A percentile compares a stretch with the other conserved stretches of the same genome.
Evolutionary conservation across 2,329 filamentous ascomycete species (phyloP).

Genomic region (Cercospora janseana): DNA sequence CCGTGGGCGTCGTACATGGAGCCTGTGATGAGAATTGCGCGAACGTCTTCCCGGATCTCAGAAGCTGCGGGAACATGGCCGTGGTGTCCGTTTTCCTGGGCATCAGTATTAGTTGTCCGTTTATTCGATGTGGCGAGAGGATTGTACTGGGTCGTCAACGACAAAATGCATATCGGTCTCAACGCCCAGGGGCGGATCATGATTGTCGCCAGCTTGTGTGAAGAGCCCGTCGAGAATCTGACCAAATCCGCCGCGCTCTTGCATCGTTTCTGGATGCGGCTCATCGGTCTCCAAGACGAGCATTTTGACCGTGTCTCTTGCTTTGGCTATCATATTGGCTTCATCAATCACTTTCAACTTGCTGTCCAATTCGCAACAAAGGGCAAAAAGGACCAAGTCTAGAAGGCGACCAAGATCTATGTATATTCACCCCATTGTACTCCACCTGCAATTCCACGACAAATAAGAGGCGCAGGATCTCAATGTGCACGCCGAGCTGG

Average conservation of each 20-base stretch:
- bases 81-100: slow-evolving; percentile 34
- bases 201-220: slow-evolving; percentile 50
- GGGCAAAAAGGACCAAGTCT: too few relatives aligned
- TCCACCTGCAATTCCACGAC: too few relatives aligned
- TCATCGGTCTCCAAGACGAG: slow-evolving; percentile 61
- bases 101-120: not conserved
- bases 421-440: too few relatives aligned
- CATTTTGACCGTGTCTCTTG: slow-evolving; percentile 41
- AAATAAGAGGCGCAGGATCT: too few relatives aligned
- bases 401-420: too few relatives aligned
- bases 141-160: slow-evolving; percentile 44
- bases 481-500: too few relatives aligned
- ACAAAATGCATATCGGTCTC: slow-evolving; percentile 57
- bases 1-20: slow-evolving; percentile 51
- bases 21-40: slow-evolving; percentile 49
- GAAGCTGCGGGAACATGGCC: slow-evolving; percentile 49
- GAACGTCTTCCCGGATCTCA: slow-evolving; percentile 48
- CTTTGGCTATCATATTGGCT: slow-evolving; percentile 1
- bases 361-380: too few relatives aligned
- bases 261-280: slow-evolving; percentile 52
- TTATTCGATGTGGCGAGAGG: too few relatives aligned
- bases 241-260: slow-evolving; percentile 54
- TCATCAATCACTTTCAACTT: not conserved
- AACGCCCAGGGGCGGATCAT: slow-evolving; percentile 55
- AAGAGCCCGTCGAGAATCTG: slow-evolving; percentile 55